phyloP scores from a whole-genome alignment of 2,329 filamentous ascomycete species.

The Penicillium sclerotiorum region DNA sequence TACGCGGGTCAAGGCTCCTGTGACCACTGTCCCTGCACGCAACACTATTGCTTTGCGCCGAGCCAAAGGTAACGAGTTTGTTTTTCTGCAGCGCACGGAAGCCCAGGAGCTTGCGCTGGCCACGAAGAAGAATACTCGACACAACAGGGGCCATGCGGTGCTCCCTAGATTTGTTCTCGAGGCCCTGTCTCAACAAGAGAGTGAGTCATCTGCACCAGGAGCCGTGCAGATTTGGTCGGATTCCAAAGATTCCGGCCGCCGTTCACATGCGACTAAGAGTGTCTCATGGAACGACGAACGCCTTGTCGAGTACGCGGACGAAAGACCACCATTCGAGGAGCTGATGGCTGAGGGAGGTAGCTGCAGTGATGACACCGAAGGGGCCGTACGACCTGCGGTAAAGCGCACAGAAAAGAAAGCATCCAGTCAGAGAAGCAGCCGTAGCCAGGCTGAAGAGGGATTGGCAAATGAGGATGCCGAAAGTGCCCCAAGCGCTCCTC shows the following conservation, averaged over 20 bases:
- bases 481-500: constrained; percentile 16
- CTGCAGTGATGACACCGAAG: constrained; percentile 25
- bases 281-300: constrained; percentile 44
- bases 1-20: constrained; percentile 34
- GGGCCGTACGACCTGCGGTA: constrained; percentile 18
- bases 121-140: constrained; percentile 47
- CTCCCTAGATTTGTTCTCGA: constrained; percentile 36
- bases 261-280: constrained; percentile 23
- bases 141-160: constrained; percentile 44
- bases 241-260: neutral
- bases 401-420: constrained; percentile 27
- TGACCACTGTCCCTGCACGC: constrained; percentile 32
- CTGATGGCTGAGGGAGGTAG: constrained; percentile 15
- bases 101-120: constrained; percentile 44
- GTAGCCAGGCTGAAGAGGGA: constrained; percentile 21
- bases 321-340: constrained; percentile 15
- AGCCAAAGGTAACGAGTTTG: constrained; percentile 49
- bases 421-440: constrained; percentile 28
- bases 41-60: constrained; percentile 47
- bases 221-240: constrained; percentile 6
- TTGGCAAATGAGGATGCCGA: constrained; percentile 17
- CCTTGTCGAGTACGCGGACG: constrained; percentile 40
- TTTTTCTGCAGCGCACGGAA: constrained; percentile 46
- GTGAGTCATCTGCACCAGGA: constrained; percentile 5
- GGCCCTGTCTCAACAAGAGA: constrained; percentile 22